These are phyloP conservation scores for Jatropha curcas DNA, from an alignment of 345 rosid species.

Conservation along the genomic window DNA sequence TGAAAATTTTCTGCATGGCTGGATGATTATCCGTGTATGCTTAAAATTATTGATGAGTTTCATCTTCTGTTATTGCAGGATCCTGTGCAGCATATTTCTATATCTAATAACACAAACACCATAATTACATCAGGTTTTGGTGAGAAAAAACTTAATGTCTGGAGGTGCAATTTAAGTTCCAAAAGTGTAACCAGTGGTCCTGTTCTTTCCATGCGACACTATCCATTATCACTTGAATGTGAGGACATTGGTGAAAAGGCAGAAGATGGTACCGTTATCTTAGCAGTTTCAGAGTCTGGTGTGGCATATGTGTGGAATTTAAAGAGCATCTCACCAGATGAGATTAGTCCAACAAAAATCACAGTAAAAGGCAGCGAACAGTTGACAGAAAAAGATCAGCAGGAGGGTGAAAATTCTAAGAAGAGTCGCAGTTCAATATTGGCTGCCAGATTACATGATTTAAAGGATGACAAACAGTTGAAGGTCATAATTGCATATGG, in stretches of 20 bases:
- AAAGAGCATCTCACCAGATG: constrained; percentile 24
- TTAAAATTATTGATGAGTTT: constrained; percentile 8
- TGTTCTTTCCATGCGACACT: constrained; percentile 32
- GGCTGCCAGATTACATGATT: constrained; percentile 31
- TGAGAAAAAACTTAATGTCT: constrained; percentile 39
- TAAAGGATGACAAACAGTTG: constrained; percentile 19
- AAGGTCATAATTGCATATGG: constrained; percentile 36
- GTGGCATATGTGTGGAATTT: constrained; percentile 37
- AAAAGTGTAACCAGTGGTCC: constrained; percentile 30
- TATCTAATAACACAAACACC: constrained; percentile 44
- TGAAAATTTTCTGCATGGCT: constrained; percentile 2
- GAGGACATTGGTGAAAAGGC: constrained; percentile 15
- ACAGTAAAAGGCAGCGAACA: constrained; percentile 29
- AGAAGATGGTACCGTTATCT: constrained; percentile 21
- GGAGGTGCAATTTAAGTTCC: constrained; percentile 41
- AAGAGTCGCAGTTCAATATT: constrained; percentile 29
- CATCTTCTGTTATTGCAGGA: constrained; percentile 36
- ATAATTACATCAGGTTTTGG: constrained; percentile 36
- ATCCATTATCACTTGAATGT: constrained; percentile 35
- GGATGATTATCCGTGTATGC: constrained; percentile 9
- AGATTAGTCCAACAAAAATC: constrained; percentile 36
- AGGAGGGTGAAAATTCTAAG: constrained; percentile 24
- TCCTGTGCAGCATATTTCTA: constrained; percentile 28
- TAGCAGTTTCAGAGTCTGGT: constrained; percentile 44
- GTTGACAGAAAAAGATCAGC: constrained; percentile 23